Conservation (phyloP, 1,284 basidiomycete genomes). For the Baeospora myosura region DNA sequence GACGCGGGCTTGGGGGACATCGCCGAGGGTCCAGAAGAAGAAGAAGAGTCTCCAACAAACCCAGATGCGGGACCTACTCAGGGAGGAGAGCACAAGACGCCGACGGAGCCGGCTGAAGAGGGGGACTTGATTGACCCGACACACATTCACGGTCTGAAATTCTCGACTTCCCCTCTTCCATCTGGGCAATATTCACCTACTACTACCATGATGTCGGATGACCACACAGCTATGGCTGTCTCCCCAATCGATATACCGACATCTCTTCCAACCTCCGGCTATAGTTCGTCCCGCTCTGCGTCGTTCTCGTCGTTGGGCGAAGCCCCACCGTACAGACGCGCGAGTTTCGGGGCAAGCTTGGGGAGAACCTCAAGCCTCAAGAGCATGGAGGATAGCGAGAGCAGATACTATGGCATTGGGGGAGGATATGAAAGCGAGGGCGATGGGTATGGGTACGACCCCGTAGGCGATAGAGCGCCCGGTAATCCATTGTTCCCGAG, state of each 20-base stretch:
- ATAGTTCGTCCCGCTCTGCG: neutral
- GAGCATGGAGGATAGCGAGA: neutral
- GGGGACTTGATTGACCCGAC: constrained; percentile 25
- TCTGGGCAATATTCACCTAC: too few relatives aligned
- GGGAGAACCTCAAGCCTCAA: too few relatives aligned
- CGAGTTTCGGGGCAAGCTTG: too few relatives aligned
- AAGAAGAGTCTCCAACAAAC: constrained; percentile 41
- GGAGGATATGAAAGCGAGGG: constrained; percentile 12
- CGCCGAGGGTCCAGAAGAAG: constrained; percentile 43
- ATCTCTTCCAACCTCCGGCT: neutral
- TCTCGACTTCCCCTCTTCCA: constrained; percentile 37
- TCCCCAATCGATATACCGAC: too few relatives aligned
- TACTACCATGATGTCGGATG: constrained; percentile 4
- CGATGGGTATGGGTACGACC: constrained; percentile 23
- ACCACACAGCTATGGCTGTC: too few relatives aligned
- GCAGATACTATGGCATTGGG: neutral
- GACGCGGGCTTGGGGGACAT: constrained; percentile 39
- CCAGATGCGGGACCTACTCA: constrained; percentile 25
- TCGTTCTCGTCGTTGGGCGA: neutral
- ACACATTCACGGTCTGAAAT: constrained; percentile 55
- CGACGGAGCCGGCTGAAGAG: constrained; percentile 13
- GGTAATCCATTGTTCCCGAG: constrained; percentile 64
- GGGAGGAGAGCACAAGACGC: constrained; percentile 16
- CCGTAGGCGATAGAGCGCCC: constrained; percentile 43
- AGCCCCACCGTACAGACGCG: too few relatives aligned